Evolutionary conservation across 495 filamentous ascomycete species (phyloP).

Genomic region (Diplogelasinospora grovesii): DNA sequence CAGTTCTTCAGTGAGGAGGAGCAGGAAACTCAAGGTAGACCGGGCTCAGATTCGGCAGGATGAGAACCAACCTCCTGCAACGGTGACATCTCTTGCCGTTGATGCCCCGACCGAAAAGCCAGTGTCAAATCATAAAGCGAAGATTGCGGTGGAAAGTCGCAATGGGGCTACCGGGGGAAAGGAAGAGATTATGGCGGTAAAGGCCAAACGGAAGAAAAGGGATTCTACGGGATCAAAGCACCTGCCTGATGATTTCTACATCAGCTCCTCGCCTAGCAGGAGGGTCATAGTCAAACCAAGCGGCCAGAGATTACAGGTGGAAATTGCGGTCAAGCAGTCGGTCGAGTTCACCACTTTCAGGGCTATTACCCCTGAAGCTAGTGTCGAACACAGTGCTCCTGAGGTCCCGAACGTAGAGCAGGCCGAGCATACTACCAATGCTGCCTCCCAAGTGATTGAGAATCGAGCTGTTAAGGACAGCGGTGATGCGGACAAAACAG

Average conservation of each 20-base stretch:
- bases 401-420: neutral
- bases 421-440: neutral
- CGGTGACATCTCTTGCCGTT: too few species aligned
- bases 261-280: conserved; percentile 5
- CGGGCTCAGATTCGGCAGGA: too few species aligned
- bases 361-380: conserved; percentile 12
- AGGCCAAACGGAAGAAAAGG: neutral
- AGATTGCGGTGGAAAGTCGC: too few species aligned
- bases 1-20: too few species aligned
- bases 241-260: conserved; percentile 8
- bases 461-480: neutral
- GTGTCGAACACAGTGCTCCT: neutral
- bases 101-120: too few species aligned
- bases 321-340: conserved; percentile 8
- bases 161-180: too few species aligned
- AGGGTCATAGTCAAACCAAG: conserved; percentile 15
- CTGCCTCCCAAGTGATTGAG: neutral
- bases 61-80: too few species aligned
- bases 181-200: too few species aligned
- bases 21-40: too few species aligned
- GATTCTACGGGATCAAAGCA: neutral
- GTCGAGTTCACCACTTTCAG: conserved; percentile 8
- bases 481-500: neutral
- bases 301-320: conserved; percentile 21
- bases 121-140: too few species aligned